Base-by-base conservation (phyloP, 495 filamentous ascomycete genomes). In the Aeminium ludgeri region DNA sequence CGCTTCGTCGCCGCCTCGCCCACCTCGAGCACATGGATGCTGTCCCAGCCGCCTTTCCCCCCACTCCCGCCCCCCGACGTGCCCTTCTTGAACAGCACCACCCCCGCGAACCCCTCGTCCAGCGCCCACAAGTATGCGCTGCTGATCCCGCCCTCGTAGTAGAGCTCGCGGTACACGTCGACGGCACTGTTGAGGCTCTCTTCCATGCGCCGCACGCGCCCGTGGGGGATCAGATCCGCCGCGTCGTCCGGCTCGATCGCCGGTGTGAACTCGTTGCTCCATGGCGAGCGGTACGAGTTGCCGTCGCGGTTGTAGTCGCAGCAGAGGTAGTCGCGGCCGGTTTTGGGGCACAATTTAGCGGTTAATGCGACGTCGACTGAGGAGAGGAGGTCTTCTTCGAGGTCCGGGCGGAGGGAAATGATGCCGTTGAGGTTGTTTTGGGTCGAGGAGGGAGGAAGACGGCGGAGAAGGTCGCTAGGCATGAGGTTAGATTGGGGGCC, bases 281-380 rank as follows among this genome's bases (percentile, higher is more conserved):
- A 99, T 25, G 89, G 89, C 47, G 82, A 89, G 25, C 89, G 80
- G 68, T 92, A 92, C 63, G 78, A 86, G 61, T 95, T 89, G 38
- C 91, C 91, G 63, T 99, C 89, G 38, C 89, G 85, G 69, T 99
- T 99, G 68, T 96, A 99, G 69, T 99, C 89, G 68, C 89, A 99
- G 47, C 94, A 82, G 30, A 99, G 74, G 65, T 94, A 99, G 65
- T 96, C 89, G 40, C 86, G 80, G 46, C 81, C 84, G 41, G 82
- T 83, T 60, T 86, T 82, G 41, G 69, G 67, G 67, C 89, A 96
- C 46, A 80, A 80, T 44, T 77, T 76, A 34, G 89, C 69, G 36
- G 82, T 76, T 17, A 99, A 77, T 34, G 91, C 91, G 58, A 94
- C 85, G 62, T 99, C 89, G 46, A 96, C 86, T 27, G 86, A 92